Conservation (phyloP, 2,329 filamentous ascomycete genomes). For the Juglanconis sp. region DNA sequence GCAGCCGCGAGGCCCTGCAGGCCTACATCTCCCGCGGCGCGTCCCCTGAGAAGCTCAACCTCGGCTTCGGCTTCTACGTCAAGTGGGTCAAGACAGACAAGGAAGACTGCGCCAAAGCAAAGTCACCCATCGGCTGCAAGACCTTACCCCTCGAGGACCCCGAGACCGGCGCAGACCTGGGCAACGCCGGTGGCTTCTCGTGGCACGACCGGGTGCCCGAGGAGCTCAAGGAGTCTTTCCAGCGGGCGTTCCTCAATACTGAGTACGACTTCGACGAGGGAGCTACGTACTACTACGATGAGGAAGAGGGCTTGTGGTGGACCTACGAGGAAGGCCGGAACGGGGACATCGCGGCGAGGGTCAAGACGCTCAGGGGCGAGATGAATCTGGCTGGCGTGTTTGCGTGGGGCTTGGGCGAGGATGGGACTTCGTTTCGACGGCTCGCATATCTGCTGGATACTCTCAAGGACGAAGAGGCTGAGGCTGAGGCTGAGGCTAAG, state of each 20-base stretch:
- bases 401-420: constrained; percentile 73
- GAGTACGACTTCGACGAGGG: constrained; percentile 55
- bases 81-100: constrained; percentile 62
- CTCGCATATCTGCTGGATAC: constrained; percentile 23
- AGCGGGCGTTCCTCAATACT: constrained; percentile 49
- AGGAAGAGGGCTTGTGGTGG: constrained; percentile 62
- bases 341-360: constrained; percentile 53
- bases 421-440: constrained; percentile 45
- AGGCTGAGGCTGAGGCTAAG: not conserved
- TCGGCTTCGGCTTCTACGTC: constrained; percentile 67
- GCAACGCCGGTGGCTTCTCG: constrained; percentile 51
- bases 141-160: constrained; percentile 58
- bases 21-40: constrained; percentile 59
- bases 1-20: constrained; percentile 52
- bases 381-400: constrained; percentile 66
- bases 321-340: constrained; percentile 65
- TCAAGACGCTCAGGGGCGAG: constrained; percentile 54
- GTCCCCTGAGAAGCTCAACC: constrained; percentile 53
- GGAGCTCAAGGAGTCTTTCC: constrained; percentile 56
- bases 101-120: constrained; percentile 40
- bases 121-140: constrained; percentile 53
- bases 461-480: constrained; percentile 14
- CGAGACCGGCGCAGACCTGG: constrained; percentile 56
- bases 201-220: constrained; percentile 54
- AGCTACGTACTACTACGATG: constrained; percentile 69